A percentile compares a stretch with the other conserved stretches of the same genome.
These are phyloP conservation scores for Monosporascus sp. DNA, from an alignment of 2,329 filamentous ascomycete species.

Conservation along the genomic window DNA sequence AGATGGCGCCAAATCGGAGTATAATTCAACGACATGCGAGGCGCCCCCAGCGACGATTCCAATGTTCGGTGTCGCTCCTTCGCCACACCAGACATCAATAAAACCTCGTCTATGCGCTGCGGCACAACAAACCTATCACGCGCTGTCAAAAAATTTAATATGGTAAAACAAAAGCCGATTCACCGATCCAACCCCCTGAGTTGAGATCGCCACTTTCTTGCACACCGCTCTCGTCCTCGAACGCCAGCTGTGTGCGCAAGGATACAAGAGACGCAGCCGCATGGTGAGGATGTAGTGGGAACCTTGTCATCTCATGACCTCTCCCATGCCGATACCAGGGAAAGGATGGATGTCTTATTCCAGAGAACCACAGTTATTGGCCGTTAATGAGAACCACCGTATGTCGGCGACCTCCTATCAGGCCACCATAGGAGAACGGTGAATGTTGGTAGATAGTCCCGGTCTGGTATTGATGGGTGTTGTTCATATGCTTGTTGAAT, in stretches of 20 bases:
- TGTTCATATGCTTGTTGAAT: neutral
- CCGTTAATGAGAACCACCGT: neutral
- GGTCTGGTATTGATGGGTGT: neutral
- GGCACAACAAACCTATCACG: no score
- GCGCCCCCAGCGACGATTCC: neutral
- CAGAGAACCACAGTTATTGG: neutral
- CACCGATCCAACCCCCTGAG: neutral
- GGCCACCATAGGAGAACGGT: neutral
- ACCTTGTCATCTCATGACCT: neutral
- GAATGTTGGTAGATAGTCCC: neutral
- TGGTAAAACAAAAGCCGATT: neutral
- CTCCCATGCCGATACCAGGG: neutral
- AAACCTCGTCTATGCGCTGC: no score
- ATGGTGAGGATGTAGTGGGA: neutral
- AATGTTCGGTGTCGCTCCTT: neutral
- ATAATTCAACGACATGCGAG: slow-evolving; percentile 16
- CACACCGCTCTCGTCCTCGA: neutral
- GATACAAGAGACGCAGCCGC: neutral
- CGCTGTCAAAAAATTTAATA: neutral
- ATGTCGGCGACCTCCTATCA: neutral
- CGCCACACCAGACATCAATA: neutral
- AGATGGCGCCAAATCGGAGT: neutral
- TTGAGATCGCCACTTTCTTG: neutral
- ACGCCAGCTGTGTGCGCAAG: neutral
- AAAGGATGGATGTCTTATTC: neutral